These are phyloP conservation scores for Penicillium cataractarum DNA, from an alignment of 495 filamentous ascomycete genomes.

Conservation along the genomic window DNA sequence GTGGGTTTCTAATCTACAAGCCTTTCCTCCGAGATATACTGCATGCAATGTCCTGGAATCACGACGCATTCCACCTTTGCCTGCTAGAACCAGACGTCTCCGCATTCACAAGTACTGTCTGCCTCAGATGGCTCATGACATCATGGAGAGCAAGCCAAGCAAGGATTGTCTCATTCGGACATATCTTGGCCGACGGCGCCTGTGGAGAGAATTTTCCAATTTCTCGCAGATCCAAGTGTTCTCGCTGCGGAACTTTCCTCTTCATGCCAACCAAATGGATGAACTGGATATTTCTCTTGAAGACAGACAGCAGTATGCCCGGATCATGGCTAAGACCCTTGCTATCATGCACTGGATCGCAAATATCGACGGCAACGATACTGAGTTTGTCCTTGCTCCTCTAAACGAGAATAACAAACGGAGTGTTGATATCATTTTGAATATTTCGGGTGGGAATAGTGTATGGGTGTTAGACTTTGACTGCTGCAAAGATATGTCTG, in stretches of 20 bases:
- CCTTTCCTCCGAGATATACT: slow-evolving; percentile 33
- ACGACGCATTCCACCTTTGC: slow-evolving; percentile 47
- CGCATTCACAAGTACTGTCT: slow-evolving; percentile 42
- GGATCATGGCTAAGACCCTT: slow-evolving; percentile 47
- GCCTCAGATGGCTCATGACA: slow-evolving; percentile 16
- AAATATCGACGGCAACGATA: slow-evolving; percentile 49
- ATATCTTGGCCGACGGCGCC: slow-evolving; percentile 46
- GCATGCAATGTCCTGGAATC: slow-evolving; percentile 44
- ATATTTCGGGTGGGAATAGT: slow-evolving; percentile 19
- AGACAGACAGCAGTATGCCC: slow-evolving; percentile 26
- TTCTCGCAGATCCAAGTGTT: slow-evolving; percentile 27
- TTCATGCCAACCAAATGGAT: slow-evolving; percentile 54
- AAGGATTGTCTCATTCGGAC: slow-evolving; percentile 49
- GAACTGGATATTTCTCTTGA: slow-evolving; percentile 32
- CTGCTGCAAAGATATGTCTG: slow-evolving; percentile 20
- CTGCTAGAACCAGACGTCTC: slow-evolving; percentile 23
- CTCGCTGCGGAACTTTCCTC: slow-evolving; percentile 50
- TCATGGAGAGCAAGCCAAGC: slow-evolving; percentile 35
- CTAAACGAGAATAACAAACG: neutral
- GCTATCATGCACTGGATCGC: slow-evolving; percentile 51
- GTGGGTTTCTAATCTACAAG: slow-evolving; percentile 34
- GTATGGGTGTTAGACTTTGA: slow-evolving; percentile 54
- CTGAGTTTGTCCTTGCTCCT: slow-evolving; percentile 54
- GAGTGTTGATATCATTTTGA: neutral
- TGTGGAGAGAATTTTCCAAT: neutral